phyloP scores from a whole-genome alignment of 2,329 filamentous ascomycete genomes.

The Nothopassalora personata region DNA sequence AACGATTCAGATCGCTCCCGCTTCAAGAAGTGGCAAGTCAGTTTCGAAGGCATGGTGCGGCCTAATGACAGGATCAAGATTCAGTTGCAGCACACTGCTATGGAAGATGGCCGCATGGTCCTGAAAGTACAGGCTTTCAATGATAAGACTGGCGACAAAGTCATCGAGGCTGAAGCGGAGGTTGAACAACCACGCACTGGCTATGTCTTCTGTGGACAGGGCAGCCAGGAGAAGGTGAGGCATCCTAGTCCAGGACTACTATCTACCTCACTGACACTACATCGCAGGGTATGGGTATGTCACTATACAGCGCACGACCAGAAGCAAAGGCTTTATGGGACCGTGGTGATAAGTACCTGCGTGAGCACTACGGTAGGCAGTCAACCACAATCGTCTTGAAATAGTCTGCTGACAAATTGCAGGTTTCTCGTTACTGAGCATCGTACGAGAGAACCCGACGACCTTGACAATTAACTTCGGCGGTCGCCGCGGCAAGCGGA shows the following conservation, averaged over 20 bases:
- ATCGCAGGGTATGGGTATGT: background rate
- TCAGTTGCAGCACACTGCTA: background rate
- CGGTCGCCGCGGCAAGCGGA: background rate
- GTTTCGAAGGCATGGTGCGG: background rate
- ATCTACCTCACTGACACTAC: background rate
- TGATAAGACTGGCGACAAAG: background rate
- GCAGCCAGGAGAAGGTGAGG: background rate
- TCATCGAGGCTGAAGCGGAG: background rate
- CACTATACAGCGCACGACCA: background rate
- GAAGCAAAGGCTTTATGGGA: background rate
- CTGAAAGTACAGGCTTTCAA: background rate
- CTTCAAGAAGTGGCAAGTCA: background rate
- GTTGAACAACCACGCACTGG: background rate
- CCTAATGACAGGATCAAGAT: background rate
- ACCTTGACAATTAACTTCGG: background rate
- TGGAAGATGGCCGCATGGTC: background rate
- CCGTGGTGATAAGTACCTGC: background rate
- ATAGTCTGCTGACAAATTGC: background rate
- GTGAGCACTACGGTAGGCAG: background rate
- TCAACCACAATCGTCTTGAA: background rate
- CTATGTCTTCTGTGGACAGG: background rate
- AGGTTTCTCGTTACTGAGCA: background rate
- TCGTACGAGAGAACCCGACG: background rate
- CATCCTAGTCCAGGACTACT: background rate
- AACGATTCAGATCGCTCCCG: background rate